A percentile compares a stretch with the other conserved stretches of the same genome.
Evolutionary conservation across 1,139 yeast species (phyloP).

Genomic region (Candida smagusa): DNA sequence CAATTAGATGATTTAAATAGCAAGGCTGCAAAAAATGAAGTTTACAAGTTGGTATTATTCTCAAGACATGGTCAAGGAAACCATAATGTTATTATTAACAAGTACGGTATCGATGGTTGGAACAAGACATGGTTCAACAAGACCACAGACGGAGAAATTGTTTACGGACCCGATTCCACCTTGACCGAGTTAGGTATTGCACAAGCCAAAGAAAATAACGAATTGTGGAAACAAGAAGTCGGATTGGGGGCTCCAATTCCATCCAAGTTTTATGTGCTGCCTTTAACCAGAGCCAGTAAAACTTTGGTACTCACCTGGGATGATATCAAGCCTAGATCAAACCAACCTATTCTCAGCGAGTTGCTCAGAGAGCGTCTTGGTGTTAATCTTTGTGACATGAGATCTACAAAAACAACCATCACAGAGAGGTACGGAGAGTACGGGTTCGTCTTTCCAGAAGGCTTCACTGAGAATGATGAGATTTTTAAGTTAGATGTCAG

Average conservation of each 20-base stretch:
- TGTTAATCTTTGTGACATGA: conserved; percentile 23
- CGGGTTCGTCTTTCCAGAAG: conserved; percentile 26
- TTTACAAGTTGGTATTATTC: conserved; percentile 37
- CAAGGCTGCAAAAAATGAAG: conserved; percentile 19
- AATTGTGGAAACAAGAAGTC: conserved; percentile 18
- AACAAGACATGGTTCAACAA: conserved; percentile 37
- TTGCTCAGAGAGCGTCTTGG: conserved; percentile 15
- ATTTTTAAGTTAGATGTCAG: conserved; percentile 13
- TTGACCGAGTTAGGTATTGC: conserved; percentile 36
- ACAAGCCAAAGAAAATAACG: conserved; percentile 31
- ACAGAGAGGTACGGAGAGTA: conserved; percentile 30
- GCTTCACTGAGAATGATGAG: conserved; percentile 19
- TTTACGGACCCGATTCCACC: conserved; percentile 47
- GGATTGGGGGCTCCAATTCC: conserved; percentile 20
- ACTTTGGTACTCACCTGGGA: conserved; percentile 22
- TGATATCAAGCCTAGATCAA: conserved; percentile 15
- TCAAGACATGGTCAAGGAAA: conserved; percentile 49
- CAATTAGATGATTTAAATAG: conserved; percentile 29
- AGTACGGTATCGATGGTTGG: conserved; percentile 43
- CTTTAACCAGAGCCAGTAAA: conserved; percentile 21
- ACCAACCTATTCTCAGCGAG: conserved; percentile 13
- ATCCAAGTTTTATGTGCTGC: conserved; percentile 22
- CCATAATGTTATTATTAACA: conserved; percentile 41
- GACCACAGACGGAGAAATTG: conserved; percentile 41
- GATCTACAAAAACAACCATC: conserved; percentile 30